A percentile compares a stretch with the other conserved stretches of the same genome.
These are phyloP conservation scores for Backusella luteola DNA, from an alignment of 192 early-diverging fungal genomes.

Conservation along the genomic window DNA sequence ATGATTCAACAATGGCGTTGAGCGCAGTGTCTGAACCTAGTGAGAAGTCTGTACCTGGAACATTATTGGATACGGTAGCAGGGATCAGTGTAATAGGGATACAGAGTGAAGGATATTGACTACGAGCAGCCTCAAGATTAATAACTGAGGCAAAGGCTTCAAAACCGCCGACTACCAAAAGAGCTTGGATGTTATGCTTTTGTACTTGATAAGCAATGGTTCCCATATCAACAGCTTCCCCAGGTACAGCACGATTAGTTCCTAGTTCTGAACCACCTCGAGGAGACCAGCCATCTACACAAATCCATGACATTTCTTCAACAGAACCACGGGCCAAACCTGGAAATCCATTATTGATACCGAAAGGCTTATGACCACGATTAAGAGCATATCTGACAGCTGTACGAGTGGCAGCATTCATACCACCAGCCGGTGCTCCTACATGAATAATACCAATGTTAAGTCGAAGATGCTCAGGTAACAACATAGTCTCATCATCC, in stretches of 20 bases:
- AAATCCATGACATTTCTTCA: slow-evolving; percentile 74
- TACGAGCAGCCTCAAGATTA: slow-evolving; percentile 66
- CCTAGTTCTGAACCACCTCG: slow-evolving; percentile 91
- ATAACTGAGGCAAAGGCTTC: slow-evolving; percentile 84
- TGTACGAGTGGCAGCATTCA: slow-evolving; percentile 94
- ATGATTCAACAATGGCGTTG: slow-evolving; percentile 87
- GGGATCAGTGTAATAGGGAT: slow-evolving; percentile 93
- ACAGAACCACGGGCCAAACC: slow-evolving; percentile 85
- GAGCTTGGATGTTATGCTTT: slow-evolving; percentile 82
- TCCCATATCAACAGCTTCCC: slow-evolving; percentile 66
- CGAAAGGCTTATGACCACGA: slow-evolving; percentile 85
- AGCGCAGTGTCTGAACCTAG: slow-evolving; percentile 92
- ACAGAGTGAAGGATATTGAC: slow-evolving; percentile 87
- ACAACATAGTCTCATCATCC: slow-evolving; percentile 37
- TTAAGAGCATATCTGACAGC: slow-evolving; percentile 84
- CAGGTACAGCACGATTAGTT: slow-evolving; percentile 90
- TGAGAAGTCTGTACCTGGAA: slow-evolving; percentile 94
- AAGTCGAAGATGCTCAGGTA: slow-evolving; percentile 52
- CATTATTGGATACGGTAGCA: slow-evolving; percentile 96
- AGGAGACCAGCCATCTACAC: slow-evolving; percentile 87
- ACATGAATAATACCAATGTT: slow-evolving; percentile 89
- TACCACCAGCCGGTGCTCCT: slow-evolving; percentile 95
- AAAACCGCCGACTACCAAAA: slow-evolving; percentile 93
- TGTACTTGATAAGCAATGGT: slow-evolving; percentile 92
- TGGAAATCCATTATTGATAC: slow-evolving; percentile 87